phyloP scores from a whole-genome alignment of 2,329 filamentous ascomycete species.

The Colletotrichum lindemuthianum region DNA sequence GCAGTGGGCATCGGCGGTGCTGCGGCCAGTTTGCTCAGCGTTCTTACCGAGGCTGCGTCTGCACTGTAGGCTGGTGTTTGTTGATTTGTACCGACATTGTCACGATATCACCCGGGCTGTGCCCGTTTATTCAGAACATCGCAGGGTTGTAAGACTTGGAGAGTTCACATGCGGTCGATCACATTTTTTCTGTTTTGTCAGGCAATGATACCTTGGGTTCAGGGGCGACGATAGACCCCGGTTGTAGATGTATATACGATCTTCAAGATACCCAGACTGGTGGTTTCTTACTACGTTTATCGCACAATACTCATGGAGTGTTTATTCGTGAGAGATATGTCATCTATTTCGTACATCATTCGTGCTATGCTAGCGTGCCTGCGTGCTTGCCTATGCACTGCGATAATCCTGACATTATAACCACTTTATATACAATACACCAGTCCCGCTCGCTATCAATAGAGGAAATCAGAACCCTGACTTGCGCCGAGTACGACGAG shows the following conservation, averaged over 20 bases:
- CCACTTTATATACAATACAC: too few species aligned
- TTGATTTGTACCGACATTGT: not conserved
- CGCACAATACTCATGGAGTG: not conserved
- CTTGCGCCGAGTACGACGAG: slow-evolving; percentile 22
- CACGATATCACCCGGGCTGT: not conserved
- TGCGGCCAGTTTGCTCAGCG: slow-evolving; percentile 66
- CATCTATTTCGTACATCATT: slow-evolving; percentile 8
- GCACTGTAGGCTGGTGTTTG: slow-evolving; percentile 37
- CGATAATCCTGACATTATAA: not conserved
- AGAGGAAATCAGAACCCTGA: too few species aligned
- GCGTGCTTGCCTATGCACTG: slow-evolving; percentile 25
- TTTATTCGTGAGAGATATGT: not conserved
- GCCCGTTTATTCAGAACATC: too few species aligned
- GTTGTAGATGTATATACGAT: slow-evolving; percentile 5
- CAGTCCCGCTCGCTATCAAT: not conserved
- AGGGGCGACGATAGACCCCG: too few species aligned
- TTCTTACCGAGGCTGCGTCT: slow-evolving; percentile 66
- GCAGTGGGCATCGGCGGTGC: slow-evolving; percentile 70
- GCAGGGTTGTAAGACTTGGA: too few species aligned
- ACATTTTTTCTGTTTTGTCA: too few species aligned
- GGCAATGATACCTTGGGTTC: slow-evolving; percentile 8
- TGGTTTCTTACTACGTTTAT: slow-evolving; percentile 6
- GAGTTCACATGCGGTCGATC: too few species aligned
- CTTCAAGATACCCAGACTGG: slow-evolving; percentile 31
- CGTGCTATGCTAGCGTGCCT: slow-evolving; percentile 14